Base-by-base conservation (phyloP, 169 alveolate genomes). In the Blepharisma undulans region DNA sequence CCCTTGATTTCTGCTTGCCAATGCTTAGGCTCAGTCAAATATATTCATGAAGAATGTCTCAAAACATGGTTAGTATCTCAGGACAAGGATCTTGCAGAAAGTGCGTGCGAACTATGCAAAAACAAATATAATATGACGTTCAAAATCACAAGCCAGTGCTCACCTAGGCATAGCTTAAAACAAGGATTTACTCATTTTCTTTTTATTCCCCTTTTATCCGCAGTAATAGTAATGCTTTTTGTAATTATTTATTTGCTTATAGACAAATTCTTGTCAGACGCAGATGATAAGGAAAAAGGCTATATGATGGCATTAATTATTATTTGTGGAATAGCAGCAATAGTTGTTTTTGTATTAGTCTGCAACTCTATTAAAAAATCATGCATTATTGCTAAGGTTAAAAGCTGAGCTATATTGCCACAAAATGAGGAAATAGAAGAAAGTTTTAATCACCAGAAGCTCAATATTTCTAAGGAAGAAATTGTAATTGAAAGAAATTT, bases 1-100 rank as follows among this genome's bases (percentile, higher is more conserved):
- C 34, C 25, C 29, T 72, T 94, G 33, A 87, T 93, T 25, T 78
- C 82, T 76, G 97, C 97, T 19, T 95, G 97, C 74, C 71, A 32
- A 25, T 95, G 97, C 87, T 91, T 84, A 82, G 97, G 97, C 0
- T 72, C 95, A 32, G 77, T 92, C 88, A 93, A 93, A 87, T 94
- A 92, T 72, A 93, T 95, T 0, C 97, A 95, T 76, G 94, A 87
- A 72, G 93, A 93, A 32, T 95, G 97, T 74, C 84, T 95, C 48
- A 90, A 93, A 89, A 60, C 82, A 22, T 95, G 96, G 94, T 21
- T 94, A 22, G 48, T 90, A 30, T 12, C 86, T 7, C 29, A 27
- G 27, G 34, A 78, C 86, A 22, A 91, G 76, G 91, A 93, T 61
- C 84, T 88, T 12, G 85, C 60, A 61, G 76, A 92, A 74, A 19